Percentiles rank a stretch among this genome's conserved stretches.
These are phyloP conservation scores for Hippophae rhamnoides DNA, from an alignment of 306 rosid species.

Conservation along the genomic window DNA sequence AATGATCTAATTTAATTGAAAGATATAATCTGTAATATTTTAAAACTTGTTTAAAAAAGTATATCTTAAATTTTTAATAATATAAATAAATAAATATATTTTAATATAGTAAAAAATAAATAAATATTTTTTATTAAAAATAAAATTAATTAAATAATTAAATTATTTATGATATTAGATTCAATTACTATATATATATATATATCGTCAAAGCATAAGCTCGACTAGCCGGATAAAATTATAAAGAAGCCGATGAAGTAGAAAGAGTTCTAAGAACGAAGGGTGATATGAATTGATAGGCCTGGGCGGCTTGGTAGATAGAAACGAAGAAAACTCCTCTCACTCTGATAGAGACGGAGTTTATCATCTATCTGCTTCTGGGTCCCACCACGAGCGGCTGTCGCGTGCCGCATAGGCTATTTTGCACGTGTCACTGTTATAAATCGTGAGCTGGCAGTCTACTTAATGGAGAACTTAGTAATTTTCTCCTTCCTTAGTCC, in stretches of 20 bases:
- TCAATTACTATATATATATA: too few species aligned
- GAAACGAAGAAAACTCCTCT: neutral
- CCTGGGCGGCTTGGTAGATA: neutral
- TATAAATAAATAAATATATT: too few species aligned
- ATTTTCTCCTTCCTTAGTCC: slow-evolving; percentile 23
- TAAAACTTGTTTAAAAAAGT: too few species aligned
- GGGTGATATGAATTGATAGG: neutral
- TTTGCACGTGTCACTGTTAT: slow-evolving; percentile 44
- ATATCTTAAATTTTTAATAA: too few species aligned
- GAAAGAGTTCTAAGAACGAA: neutral
- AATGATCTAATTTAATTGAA: too few species aligned
- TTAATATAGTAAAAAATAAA: too few species aligned
- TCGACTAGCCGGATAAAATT: slow-evolving; percentile 6
- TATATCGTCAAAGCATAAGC: too few species aligned
- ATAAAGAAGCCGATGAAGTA: neutral
- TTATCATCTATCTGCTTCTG: neutral
- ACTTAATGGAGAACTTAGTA: slow-evolving; percentile 10
- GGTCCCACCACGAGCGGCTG: slow-evolving; percentile 68
- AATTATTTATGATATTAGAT: too few species aligned
- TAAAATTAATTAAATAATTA: too few species aligned
- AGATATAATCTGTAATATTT: too few species aligned
- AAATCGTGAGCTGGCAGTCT: slow-evolving; percentile 38
- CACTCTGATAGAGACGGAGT: neutral
- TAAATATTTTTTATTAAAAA: too few species aligned
- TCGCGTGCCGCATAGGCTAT: slow-evolving; percentile 74